Evolutionary conservation across 164 flowering plant genomes (phyloP), one percentile per base, ranked within the genome.

Genomic region (Cinnamomum chago): DNA sequence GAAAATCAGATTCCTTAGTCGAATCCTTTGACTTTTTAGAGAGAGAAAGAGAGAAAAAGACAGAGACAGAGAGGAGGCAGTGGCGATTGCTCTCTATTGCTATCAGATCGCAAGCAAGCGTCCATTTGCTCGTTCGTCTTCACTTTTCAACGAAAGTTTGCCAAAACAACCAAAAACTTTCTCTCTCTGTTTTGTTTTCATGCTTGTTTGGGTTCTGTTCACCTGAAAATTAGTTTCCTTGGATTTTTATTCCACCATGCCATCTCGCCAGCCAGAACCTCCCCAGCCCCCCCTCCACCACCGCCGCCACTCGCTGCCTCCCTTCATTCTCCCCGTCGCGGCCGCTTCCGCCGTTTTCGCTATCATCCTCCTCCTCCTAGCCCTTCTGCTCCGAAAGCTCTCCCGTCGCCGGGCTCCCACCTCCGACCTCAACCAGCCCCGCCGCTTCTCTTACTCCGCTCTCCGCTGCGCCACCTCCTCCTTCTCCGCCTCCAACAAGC

Each of bases 401-500:
- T 76, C 86, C 15, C 81, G 84, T 30, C 87, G 78, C 67, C 86
- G 91, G 35, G 89, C 94, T 1, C 89, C 82, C 2, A 92, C 94
- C 3, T 73, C 85, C 13, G 89, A 86, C 82, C 85, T 87, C 70
- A 28, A 67, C 69, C 69, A 67, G 40, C 88, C 88, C 10, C 85
- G 83, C 70, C 84, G 85, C 10, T 90, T 85, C 84, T 82, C 93
- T 14, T 92, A 84, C 83, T 73, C 88, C 20, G 72, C 76, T n/a
- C 90, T 94, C 78, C 90, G 94, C 58, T 87, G 90, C 51, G 88
- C 97, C 72, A 91, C 98, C 9, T 47, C 72, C 1, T 85, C 93
- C 0, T 94, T 94, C 79, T 79, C 93, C 5, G 66, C 87, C 0
- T 77, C 87, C n/a, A 84, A 82, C 82, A 88, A 87, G 15, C 84